These are phyloP conservation scores for Glaciozyma martinii DNA, from an alignment of 768 basidiomycete genomes.

Conservation along the genomic window DNA sequence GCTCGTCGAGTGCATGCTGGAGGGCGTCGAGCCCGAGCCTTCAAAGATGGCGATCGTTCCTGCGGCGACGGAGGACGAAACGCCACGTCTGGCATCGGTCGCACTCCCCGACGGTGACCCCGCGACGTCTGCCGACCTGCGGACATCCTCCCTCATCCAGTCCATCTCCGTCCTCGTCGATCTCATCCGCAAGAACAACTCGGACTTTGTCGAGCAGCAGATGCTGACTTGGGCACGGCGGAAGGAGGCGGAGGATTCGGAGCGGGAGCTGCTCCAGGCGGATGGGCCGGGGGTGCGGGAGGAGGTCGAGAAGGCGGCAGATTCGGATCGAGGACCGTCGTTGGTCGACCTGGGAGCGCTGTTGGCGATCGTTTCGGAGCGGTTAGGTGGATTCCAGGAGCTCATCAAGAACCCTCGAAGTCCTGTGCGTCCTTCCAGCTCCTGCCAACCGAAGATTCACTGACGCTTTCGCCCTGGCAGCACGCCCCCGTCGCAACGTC, in stretches of 20 bases:
- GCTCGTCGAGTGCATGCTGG: conserved; percentile 49
- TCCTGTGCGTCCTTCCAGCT: conserved; percentile 48
- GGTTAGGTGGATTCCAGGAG: conserved; percentile 59
- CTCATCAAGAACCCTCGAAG: conserved; percentile 67
- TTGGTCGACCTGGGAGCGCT: conserved; percentile 81
- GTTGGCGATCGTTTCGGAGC: conserved; percentile 61
- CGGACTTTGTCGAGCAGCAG: conserved; percentile 92
- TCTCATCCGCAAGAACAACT: conserved; percentile 47
- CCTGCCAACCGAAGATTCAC: neutral
- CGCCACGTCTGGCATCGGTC: neutral
- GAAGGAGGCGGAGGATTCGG: conserved; percentile 47
- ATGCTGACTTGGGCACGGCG: conserved; percentile 34
- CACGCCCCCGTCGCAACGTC: conserved; percentile 59
- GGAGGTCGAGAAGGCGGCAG: conserved; percentile 35
- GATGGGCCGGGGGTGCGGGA: conserved; percentile 54
- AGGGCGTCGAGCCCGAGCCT: neutral
- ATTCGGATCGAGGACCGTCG: conserved; percentile 36
- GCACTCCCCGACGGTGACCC: neutral
- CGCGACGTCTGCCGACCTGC: conserved; percentile 9
- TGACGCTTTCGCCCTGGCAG: neutral
- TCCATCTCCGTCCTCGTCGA: conserved; percentile 85
- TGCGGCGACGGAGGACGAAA: neutral
- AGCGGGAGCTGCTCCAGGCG: conserved; percentile 62
- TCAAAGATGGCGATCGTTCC: neutral
- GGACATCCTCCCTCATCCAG: conserved; percentile 51